A percentile compares a stretch with the other conserved stretches of the same genome.
These are phyloP conservation scores for Domatiomyces globalis DNA, from an alignment of 2,329 filamentous ascomycete genomes.

Conservation along the genomic window DNA sequence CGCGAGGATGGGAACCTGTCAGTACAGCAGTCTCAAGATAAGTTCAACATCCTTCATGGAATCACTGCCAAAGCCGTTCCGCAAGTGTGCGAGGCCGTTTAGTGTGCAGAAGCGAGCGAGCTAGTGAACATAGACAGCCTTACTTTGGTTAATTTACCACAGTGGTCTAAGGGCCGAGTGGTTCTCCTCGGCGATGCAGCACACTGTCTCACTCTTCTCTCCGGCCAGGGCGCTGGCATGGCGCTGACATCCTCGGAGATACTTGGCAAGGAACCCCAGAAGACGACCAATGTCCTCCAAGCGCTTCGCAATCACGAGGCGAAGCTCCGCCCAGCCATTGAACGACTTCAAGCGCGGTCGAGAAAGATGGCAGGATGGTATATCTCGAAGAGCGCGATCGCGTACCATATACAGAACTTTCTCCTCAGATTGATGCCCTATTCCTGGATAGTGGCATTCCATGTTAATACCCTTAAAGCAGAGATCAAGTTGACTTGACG, in stretches of 20 bases:
- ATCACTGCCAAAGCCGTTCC: background rate
- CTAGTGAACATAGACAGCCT: constrained; percentile 3
- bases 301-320: constrained; percentile 17
- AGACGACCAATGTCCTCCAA: constrained; percentile 11
- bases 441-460: constrained; percentile 3
- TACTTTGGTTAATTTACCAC: constrained; percentile 3
- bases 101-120: background rate
- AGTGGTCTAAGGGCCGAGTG: constrained; percentile 36
- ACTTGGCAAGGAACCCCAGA: constrained; percentile 26
- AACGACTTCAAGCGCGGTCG: constrained; percentile 4
- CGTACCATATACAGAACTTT: constrained; percentile 1
- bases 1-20: constrained; percentile 1
- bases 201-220: constrained; percentile 33
- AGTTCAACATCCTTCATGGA: constrained; percentile 2
- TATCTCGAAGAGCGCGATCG: background rate
- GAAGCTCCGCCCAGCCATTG: constrained; percentile 14
- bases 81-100: constrained; percentile 1
- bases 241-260: constrained; percentile 31
- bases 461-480: constrained; percentile 2
- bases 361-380: background rate
- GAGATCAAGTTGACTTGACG: constrained; percentile 1
- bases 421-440: constrained; percentile 3
- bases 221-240: constrained; percentile 39
- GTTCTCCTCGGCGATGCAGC: constrained; percentile 43
- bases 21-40: background rate